phyloP scores from a whole-genome alignment of 352 stramenopile genomes.

The Pythium scleroteichum region DNA sequence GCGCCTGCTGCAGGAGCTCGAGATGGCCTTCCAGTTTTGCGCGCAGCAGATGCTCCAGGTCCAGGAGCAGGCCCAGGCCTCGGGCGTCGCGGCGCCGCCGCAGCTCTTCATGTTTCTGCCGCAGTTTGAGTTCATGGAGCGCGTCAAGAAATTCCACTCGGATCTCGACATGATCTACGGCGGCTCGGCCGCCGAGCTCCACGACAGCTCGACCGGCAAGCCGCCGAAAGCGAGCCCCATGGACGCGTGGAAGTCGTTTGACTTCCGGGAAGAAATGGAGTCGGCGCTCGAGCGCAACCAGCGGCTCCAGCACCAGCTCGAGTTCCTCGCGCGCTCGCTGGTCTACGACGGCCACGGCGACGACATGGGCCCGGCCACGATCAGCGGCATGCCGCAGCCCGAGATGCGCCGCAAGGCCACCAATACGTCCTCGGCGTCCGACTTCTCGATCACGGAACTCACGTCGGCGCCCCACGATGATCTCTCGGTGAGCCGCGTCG shows the following conservation, averaged over 20 bases:
- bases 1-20: slow-evolving; percentile 72
- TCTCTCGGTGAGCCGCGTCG: slow-evolving; percentile 27
- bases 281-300: slow-evolving; percentile 64
- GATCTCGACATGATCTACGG: slow-evolving; percentile 39
- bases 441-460: slow-evolving; percentile 15
- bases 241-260: slow-evolving; percentile 40
- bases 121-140: slow-evolving; percentile 73
- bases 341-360: slow-evolving; percentile 34
- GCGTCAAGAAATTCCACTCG: slow-evolving; percentile 64
- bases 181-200: slow-evolving; percentile 20
- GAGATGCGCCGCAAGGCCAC: slow-evolving; percentile 40
- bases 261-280: slow-evolving; percentile 56
- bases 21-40: slow-evolving; percentile 72
- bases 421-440: slow-evolving; percentile 45
- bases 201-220: slow-evolving; percentile 19
- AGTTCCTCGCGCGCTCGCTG: slow-evolving; percentile 59
- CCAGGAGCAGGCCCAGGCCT: slow-evolving; percentile 12
- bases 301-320: slow-evolving; percentile 59
- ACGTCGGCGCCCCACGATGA: slow-evolving; percentile 18
- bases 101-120: slow-evolving; percentile 56
- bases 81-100: slow-evolving; percentile 17
- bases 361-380: neutral
- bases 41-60: slow-evolving; percentile 53
- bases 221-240: slow-evolving; percentile 2
- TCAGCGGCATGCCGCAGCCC: slow-evolving; percentile 5